These are phyloP conservation scores for Backusella australiensis DNA, from an alignment of 192 early-diverging fungal genomes.

Conservation along the genomic window DNA sequence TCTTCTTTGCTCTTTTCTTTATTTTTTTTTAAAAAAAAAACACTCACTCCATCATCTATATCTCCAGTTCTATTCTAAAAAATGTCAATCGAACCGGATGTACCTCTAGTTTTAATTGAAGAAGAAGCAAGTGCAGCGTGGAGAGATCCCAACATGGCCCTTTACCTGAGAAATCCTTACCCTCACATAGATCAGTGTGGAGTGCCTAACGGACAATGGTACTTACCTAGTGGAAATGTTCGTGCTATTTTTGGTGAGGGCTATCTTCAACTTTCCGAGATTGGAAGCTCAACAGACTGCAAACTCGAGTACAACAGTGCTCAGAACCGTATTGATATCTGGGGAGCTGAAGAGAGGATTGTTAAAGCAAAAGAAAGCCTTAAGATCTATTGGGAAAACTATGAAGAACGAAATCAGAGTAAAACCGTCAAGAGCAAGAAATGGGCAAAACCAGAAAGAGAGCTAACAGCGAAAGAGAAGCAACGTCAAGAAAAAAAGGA, in stretches of 20 bases:
- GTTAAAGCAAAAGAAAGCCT: not conserved
- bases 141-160: not conserved
- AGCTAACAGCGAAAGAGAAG: not conserved
- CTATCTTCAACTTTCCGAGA: too few relatives aligned
- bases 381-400: not conserved
- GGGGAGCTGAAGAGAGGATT: not conserved
- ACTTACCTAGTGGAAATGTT: not conserved
- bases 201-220: not conserved
- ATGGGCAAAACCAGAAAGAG: not conserved
- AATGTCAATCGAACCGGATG: not conserved
- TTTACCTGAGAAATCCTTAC: not conserved
- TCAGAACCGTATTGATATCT: too few relatives aligned
- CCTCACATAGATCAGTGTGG: not conserved
- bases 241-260: not conserved
- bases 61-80: not conserved
- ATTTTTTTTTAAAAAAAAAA: not conserved
- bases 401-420: not conserved
- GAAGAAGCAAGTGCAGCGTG: not conserved
- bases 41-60: not conserved
- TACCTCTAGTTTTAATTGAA: not conserved
- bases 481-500: not conserved
- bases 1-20: not conserved
- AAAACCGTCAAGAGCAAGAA: not conserved
- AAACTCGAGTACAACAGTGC: too few relatives aligned
- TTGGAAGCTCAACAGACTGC: too few relatives aligned